Conservation (phyloP, 768 basidiomycete species). For the Auriculariales sp. region DNA sequence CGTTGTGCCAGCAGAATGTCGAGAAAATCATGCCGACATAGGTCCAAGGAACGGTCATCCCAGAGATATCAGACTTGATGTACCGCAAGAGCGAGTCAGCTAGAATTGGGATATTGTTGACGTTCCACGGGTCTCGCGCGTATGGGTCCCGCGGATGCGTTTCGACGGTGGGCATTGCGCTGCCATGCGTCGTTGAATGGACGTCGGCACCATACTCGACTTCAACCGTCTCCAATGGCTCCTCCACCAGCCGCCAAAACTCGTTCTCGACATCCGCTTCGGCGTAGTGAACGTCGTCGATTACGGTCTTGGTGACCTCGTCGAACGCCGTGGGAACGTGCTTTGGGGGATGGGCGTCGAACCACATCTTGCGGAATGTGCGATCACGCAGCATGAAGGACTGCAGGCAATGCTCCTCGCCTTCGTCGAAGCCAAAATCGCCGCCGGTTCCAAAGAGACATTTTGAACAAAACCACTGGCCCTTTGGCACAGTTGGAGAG, state of each 20-base stretch:
- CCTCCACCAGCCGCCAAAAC: slow-evolving; percentile 94
- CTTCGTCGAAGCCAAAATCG: slow-evolving; percentile 97
- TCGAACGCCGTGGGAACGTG: slow-evolving; percentile 17
- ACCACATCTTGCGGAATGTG: slow-evolving; percentile 85
- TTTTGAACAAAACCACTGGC: slow-evolving; percentile 91
- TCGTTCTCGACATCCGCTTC: slow-evolving; percentile 89
- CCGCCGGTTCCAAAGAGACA: slow-evolving; percentile 86
- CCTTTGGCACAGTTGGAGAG: slow-evolving; percentile 72
- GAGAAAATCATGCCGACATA: slow-evolving; percentile 99
- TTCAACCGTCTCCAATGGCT: slow-evolving; percentile 81
- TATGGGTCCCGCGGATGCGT: slow-evolving; percentile 80
- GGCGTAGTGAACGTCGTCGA: slow-evolving; percentile 52
- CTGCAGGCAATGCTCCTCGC: slow-evolving; percentile 84
- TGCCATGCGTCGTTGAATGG: slow-evolving; percentile 93
- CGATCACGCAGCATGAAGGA: slow-evolving; percentile 85
- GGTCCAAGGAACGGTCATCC: slow-evolving; percentile 99
- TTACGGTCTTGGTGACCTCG: slow-evolving; percentile 37
- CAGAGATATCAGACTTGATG: slow-evolving; percentile 97
- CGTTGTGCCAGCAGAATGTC: slow-evolving; percentile 99
- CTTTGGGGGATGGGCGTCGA: slow-evolving; percentile 54
- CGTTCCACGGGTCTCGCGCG: slow-evolving; percentile 88
- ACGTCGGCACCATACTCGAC: slow-evolving; percentile 99
- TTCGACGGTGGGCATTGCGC: slow-evolving; percentile 92
- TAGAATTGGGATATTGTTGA: slow-evolving; percentile 93
- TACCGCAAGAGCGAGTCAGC: slow-evolving; percentile 86